phyloP scores from a whole-genome alignment of 2,329 filamentous ascomycete species.

The Penicillium sclerotigenum region DNA sequence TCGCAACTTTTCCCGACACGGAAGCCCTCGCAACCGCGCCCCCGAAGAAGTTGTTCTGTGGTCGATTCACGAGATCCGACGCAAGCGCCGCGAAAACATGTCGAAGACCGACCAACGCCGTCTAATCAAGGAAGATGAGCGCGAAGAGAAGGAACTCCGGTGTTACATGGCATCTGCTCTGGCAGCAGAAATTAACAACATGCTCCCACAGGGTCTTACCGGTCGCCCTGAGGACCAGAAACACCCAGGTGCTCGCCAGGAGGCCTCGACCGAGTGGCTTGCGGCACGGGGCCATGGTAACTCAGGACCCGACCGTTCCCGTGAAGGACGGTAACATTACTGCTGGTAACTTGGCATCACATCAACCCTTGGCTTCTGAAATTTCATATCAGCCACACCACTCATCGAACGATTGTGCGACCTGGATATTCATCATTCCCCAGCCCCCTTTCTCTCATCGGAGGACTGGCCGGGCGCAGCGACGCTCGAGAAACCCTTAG shows the following conservation, averaged over 20 bases:
- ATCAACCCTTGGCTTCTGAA: slow-evolving; percentile 2
- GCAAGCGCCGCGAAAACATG: slow-evolving; percentile 77
- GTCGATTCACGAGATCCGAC: slow-evolving; percentile 87
- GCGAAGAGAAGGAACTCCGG: slow-evolving; percentile 48
- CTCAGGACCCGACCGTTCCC: slow-evolving; percentile 34
- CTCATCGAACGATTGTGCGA: slow-evolving; percentile 13
- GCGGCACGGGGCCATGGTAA: slow-evolving; percentile 30
- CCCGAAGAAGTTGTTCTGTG: slow-evolving; percentile 88
- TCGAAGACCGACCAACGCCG: slow-evolving; percentile 66
- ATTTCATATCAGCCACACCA: not conserved
- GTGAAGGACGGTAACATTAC: slow-evolving; percentile 31
- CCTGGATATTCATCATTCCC: slow-evolving; percentile 2
- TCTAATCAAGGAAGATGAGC: slow-evolving; percentile 48
- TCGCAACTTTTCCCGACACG: slow-evolving; percentile 52
- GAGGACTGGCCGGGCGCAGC: slow-evolving; percentile 10
- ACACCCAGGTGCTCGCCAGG: slow-evolving; percentile 37
- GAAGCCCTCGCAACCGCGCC: slow-evolving; percentile 71
- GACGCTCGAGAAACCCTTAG: not conserved
- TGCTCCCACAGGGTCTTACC: slow-evolving; percentile 33
- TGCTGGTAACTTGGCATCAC: not conserved
- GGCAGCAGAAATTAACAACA: slow-evolving; percentile 45
- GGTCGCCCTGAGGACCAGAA: slow-evolving; percentile 42
- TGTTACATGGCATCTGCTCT: slow-evolving; percentile 46
- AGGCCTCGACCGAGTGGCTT: slow-evolving; percentile 35
- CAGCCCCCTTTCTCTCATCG: slow-evolving; percentile 5